Evolutionary conservation across 306 rosid species (phyloP).

Genomic region (Oemleria cerasiformis): DNA sequence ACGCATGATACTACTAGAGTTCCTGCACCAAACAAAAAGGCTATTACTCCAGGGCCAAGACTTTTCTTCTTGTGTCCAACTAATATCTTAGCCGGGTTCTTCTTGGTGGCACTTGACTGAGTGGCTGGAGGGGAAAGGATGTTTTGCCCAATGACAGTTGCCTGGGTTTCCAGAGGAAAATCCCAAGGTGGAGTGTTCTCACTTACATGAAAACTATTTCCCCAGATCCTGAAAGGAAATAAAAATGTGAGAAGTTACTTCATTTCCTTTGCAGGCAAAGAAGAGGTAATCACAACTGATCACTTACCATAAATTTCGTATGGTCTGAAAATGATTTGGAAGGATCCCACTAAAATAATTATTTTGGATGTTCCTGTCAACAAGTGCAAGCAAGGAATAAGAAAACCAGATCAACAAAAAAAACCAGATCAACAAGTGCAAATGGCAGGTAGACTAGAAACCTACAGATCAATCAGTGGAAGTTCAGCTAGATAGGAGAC

Average conservation of each 20-base stretch:
- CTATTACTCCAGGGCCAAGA: slow-evolving; percentile 69
- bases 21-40: slow-evolving; percentile 64
- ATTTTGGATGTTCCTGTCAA: slow-evolving; percentile 70
- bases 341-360: slow-evolving; percentile 85
- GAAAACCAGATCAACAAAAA: background rate
- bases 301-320: slow-evolving; percentile 82
- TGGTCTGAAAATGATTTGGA: slow-evolving; percentile 64
- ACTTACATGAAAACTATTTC: slow-evolving; percentile 56
- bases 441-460: slow-evolving; percentile 12
- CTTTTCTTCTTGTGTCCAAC: slow-evolving; percentile 47
- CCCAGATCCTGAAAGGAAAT: slow-evolving; percentile 61
- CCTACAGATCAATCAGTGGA: slow-evolving; percentile 78
- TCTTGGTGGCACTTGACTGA: slow-evolving; percentile 74
- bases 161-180: slow-evolving; percentile 50
- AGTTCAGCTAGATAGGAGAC: slow-evolving; percentile 76
- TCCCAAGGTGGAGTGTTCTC: slow-evolving; percentile 77
- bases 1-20: slow-evolving; percentile 60
- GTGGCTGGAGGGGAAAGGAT: slow-evolving; percentile 62
- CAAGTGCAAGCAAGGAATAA: slow-evolving; percentile 28
- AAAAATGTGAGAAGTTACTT: slow-evolving; percentile 9
- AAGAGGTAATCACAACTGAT: slow-evolving; percentile 11
- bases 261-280: slow-evolving; percentile 21
- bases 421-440: no score
- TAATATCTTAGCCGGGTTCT: slow-evolving; percentile 44
- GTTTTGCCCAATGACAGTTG: slow-evolving; percentile 36